Evolutionary conservation across 1,284 basidiomycete genomes (phyloP).

Genomic region (Cutaneotrichosporon sp.): DNA sequence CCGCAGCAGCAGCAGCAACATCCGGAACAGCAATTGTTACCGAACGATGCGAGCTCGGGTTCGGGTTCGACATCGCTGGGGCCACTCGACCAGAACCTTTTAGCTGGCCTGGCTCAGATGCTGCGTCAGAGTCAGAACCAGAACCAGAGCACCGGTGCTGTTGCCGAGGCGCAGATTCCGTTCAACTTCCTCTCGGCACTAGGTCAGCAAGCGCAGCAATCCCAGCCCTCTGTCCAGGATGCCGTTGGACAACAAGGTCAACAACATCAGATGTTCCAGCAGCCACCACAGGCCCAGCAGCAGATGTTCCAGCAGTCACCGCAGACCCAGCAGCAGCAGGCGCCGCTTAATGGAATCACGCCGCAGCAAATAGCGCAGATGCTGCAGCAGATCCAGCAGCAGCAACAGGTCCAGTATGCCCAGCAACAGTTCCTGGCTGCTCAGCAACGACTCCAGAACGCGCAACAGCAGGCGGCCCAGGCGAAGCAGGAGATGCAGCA

Average conservation of each 20-base stretch:
- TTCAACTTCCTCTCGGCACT: slow-evolving; percentile 15
- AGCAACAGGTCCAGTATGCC: slow-evolving; percentile 4
- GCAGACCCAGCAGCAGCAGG: slow-evolving; percentile 6
- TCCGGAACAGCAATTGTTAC: neutral
- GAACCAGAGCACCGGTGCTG: slow-evolving; percentile 4
- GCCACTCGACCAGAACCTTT: slow-evolving; percentile 11
- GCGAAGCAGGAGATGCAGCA: slow-evolving; percentile 9
- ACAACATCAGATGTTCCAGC: no score
- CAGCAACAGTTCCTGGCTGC: slow-evolving; percentile 8
- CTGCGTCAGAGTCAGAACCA: slow-evolving; percentile 3
- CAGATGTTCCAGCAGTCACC: slow-evolving; percentile 8
- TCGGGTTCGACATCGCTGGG: neutral
- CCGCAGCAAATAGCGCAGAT: slow-evolving; percentile 8
- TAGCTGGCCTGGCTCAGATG: slow-evolving; percentile 12
- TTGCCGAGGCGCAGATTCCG: slow-evolving; percentile 7
- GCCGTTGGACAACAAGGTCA: no score
- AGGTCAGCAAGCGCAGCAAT: slow-evolving; percentile 4
- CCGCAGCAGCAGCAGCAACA: neutral
- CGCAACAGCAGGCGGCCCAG: slow-evolving; percentile 9
- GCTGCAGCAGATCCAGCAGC: slow-evolving; percentile 10
- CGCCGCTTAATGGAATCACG: neutral
- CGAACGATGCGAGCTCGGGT: neutral
- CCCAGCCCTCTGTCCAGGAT: neutral
- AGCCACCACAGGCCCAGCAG: slow-evolving; percentile 1
- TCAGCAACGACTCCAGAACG: slow-evolving; percentile 9